Evolutionary conservation across 306 rosid genomes (phyloP), one percentile per base, ranked within the genome.

Genomic region (Cicer bijugum): DNA sequence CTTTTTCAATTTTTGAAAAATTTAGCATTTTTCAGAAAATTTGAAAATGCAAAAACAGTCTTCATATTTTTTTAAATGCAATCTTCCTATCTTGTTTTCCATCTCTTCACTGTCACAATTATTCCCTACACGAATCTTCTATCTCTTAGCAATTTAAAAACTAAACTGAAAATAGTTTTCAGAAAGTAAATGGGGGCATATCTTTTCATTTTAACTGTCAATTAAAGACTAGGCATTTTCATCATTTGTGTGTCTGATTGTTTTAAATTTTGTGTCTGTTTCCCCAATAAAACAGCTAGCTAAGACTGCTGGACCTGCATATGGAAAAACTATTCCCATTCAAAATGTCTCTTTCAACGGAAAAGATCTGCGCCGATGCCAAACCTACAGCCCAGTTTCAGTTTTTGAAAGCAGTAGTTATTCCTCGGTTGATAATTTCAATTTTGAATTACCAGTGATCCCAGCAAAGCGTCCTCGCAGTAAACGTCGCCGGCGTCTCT

Each of bases 371-470:
- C 84, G 64, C 45, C 84, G 43, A 33, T 84, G 82, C 76, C 87
- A 63, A 69, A 81, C 90, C 81, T 84, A 79, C 79, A 91, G 94
- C 50, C 94, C 94, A 47, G 90, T 85, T 53, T 91, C 97, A 10
- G 91, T 85, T 55, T 89, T 85, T 39, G 96, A 91, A 75, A 88
- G 86, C 84, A 85, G 82, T 45, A 82, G 86, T 69, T 86, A 91
- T 69, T 85, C 86, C 60, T 85, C 87, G 4, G 86, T 77, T 14
- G 89, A 88, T 75, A 83, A 84, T 61, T 63, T 82, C 50, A 83
- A 52, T 57, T 23, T 69, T 50, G 88, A 83, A 6, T 71, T 70
- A 17, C 76, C 79, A 39, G 69, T 64, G 67, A 53, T 84, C 42
- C 86, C 84, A 0, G 72, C 42, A 16, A 88, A 88, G 82, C 96